Evolutionary conservation across 208 protist genomes (phyloP), one percentile per base, ranked within the genome.

Genomic region (Trichomonas gallinae): DNA sequence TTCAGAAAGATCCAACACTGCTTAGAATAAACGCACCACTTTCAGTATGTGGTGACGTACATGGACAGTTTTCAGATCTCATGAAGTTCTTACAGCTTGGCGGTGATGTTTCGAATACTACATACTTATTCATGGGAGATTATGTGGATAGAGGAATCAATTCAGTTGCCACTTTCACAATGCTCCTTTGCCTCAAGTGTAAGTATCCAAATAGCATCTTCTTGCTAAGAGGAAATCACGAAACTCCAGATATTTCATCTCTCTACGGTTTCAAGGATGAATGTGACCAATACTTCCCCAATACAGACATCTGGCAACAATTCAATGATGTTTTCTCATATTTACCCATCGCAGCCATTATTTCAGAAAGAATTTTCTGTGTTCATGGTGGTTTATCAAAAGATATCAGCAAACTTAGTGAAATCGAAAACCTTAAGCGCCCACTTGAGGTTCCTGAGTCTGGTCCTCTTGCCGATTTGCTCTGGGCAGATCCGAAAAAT

Each of bases 311-410:
- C 23, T 99, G 99, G 99, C 99, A 99, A 97, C 98, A 98, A 11
- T 99, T 99, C 97, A 99, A 99, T 26, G 99, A 99, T 97, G 99
- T 98, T 38, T 99, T 99, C 97, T 99, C 99, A 97, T 99, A 99
- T 97, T 97, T 99, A 11, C 99, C 99, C 63, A 98, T 99, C 63
- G 98, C 99, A 10, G 99, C 99, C 42, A 98, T 99, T 96, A 99
- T 99, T 82, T 99, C 99, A 97, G 99, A 99, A 96, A 99, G 99
- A 97, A 99, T 99, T 96, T 99, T 99, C 97, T 99, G 99, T 98
- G 99, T 99, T 51, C 99, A 99, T 96, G 99, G 99, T 91, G 99
- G 99, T 89, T 98, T 99, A 13, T 98, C 98, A 3, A 99, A 99
- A 26, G 98, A 99, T 97, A 98, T 99, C n/a, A 98, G 98, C 87